Conservation (phyloP, 164 flowering plant species). For the Kingdonia uniflora region DNA sequence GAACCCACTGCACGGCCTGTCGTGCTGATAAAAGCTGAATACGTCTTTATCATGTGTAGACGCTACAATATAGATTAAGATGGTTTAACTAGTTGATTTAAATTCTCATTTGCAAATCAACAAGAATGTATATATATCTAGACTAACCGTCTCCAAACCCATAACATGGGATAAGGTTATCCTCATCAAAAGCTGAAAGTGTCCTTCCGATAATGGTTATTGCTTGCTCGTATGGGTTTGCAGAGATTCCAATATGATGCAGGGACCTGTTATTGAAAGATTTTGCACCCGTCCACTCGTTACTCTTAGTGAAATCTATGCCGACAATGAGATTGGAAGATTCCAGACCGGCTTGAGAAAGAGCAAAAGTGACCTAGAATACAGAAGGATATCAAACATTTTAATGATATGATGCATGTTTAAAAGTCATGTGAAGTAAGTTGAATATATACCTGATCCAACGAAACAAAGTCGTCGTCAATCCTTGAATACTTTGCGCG, state of each 20-base stretch:
- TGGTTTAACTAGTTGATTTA: no score
- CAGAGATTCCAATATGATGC: constrained; percentile 42
- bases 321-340: constrained; percentile 61
- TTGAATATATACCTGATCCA: no score
- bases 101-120: no score
- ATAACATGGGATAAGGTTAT: constrained; percentile 62
- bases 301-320: constrained; percentile 65
- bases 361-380: constrained; percentile 46
- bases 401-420: no score
- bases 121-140: no score
- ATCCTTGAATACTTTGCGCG: constrained; percentile 43
- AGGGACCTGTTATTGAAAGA: constrained; percentile 41
- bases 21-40: constrained; percentile 43
- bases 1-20: constrained; percentile 40
- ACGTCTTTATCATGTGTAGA: constrained; percentile 65
- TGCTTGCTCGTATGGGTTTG: constrained; percentile 65
- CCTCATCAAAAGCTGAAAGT: constrained; percentile 56
- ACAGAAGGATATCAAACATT: no score
- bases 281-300: constrained; percentile 58
- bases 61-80: no score
- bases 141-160: constrained; percentile 82
- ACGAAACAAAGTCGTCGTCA: constrained; percentile 39
- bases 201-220: constrained; percentile 67
- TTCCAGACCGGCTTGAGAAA: constrained; percentile 46
- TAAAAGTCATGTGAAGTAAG: no score